Conservation (phyloP, 1,284 basidiomycete genomes). For the Stygiomarasmius scandens region DNA sequence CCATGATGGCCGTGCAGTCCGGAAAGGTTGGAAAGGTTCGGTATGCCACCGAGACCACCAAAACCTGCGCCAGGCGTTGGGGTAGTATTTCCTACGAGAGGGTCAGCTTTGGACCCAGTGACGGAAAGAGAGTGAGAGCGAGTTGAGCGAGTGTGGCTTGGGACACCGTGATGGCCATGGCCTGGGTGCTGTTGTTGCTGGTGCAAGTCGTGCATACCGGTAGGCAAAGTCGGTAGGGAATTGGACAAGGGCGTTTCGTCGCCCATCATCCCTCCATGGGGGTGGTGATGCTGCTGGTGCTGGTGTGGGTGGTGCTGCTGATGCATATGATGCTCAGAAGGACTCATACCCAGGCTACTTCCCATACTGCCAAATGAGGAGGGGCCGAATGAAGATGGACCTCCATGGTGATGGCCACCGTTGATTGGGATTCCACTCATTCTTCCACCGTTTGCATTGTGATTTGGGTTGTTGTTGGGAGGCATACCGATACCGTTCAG, state of each 20-base stretch:
- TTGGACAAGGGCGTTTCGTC: neutral
- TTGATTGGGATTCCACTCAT: neutral
- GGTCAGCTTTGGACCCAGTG: neutral
- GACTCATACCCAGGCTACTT: conserved; percentile 1
- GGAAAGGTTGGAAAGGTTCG: neutral
- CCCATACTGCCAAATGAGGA: neutral
- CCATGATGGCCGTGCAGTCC: neutral
- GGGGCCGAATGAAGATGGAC: conserved; percentile 1
- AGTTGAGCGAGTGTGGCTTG: neutral
- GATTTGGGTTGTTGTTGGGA: neutral
- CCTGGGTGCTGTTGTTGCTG: neutral
- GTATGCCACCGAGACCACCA: no score
- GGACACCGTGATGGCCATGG: neutral
- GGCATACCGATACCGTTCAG: neutral
- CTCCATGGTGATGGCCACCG: neutral
- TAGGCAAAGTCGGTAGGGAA: neutral
- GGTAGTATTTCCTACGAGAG: neutral
- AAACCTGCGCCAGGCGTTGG: neutral
- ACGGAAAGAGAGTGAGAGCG: neutral
- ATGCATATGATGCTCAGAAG: neutral
- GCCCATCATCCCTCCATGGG: neutral
- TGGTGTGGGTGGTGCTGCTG: neutral
- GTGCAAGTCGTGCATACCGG: neutral
- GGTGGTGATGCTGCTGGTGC: neutral
- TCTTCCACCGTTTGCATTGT: neutral